Percentiles rank a stretch among this genome's conserved stretches.
Conservation (phyloP, 2,329 filamentous ascomycete genomes). For the Knoxdaviesia proteae region DNA sequence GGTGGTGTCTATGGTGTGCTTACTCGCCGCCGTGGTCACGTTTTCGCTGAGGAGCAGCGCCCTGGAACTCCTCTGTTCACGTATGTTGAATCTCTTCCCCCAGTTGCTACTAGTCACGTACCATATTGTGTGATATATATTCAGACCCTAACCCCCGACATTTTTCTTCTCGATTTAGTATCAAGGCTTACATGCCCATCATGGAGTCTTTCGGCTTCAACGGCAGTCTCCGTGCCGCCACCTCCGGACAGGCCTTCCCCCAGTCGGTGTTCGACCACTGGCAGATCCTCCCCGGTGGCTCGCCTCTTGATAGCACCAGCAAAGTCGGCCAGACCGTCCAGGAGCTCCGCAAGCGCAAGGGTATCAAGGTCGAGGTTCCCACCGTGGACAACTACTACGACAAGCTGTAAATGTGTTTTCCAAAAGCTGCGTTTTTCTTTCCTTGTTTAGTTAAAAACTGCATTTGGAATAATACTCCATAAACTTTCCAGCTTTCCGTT, state of each 20-base stretch:
- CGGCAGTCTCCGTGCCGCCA: constrained; percentile 81
- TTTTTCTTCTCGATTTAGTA: constrained; percentile 18
- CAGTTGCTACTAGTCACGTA: no score
- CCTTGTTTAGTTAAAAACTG: no score
- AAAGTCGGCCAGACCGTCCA: constrained; percentile 69
- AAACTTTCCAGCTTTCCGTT: no score
- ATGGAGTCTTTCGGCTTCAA: constrained; percentile 99
- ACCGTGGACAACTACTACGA: constrained; percentile 97
- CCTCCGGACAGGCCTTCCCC: constrained; percentile 95
- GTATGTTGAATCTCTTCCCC: no score
- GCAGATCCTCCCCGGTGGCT: constrained; percentile 88
- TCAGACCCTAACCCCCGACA: no score
- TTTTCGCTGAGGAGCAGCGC: constrained; percentile 96
- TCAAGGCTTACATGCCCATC: constrained; percentile 94
- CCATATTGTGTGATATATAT: no score
- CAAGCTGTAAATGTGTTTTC: constrained; percentile 55
- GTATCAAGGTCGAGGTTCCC: constrained; percentile 90
- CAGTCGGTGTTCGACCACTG: constrained; percentile 98
- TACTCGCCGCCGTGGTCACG: constrained; percentile 93
- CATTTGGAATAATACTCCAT: no score
- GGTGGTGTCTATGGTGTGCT: constrained; percentile 99
- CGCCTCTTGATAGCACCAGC: constrained; percentile 61
- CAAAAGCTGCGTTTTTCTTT: no score
- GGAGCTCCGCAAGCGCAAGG: constrained; percentile 97
- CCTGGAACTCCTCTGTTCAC: constrained; percentile 96